Percentiles rank a stretch among this genome's conserved stretches.
Evolutionary conservation across 345 rosid genomes (phyloP).

Genomic region (Citrus hindsii): DNA sequence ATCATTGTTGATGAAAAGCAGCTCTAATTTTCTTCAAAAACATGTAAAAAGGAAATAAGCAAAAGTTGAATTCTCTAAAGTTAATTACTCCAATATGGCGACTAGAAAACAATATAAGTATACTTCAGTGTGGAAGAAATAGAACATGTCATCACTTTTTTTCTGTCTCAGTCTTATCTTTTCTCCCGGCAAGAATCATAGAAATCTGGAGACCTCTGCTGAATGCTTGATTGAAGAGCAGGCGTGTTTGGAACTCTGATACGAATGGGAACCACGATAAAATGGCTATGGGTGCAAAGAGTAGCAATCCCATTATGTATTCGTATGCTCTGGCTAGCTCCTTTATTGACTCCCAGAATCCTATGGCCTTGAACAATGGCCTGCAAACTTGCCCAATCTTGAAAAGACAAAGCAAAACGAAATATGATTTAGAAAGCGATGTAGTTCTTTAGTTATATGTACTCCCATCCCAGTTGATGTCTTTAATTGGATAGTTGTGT

Average conservation of each 20-base stretch:
- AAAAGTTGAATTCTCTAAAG: background rate
- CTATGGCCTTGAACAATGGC: slow-evolving; percentile 40
- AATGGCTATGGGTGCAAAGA: slow-evolving; percentile 73
- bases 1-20: background rate
- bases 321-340: slow-evolving; percentile 96
- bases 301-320: slow-evolving; percentile 71
- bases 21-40: background rate
- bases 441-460: background rate
- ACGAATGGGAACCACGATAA: slow-evolving; percentile 91
- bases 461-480: background rate
- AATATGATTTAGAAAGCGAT: background rate
- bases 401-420: background rate
- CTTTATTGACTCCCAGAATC: slow-evolving; percentile 79
- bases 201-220: too few relatives aligned
- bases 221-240: slow-evolving; percentile 81
- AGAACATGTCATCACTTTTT: background rate
- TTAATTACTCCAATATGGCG: too few relatives aligned
- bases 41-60: background rate
- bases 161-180: too few relatives aligned
- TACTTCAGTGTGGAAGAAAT: too few relatives aligned
- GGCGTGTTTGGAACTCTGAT: slow-evolving; percentile 81
- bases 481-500: background rate
- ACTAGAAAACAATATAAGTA: too few relatives aligned
- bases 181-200: slow-evolving; percentile 1
- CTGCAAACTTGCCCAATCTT: slow-evolving; percentile 79